Base-by-base conservation (phyloP, 2,329 filamentous ascomycete species). In the Penicillium aurantiogriseum region DNA sequence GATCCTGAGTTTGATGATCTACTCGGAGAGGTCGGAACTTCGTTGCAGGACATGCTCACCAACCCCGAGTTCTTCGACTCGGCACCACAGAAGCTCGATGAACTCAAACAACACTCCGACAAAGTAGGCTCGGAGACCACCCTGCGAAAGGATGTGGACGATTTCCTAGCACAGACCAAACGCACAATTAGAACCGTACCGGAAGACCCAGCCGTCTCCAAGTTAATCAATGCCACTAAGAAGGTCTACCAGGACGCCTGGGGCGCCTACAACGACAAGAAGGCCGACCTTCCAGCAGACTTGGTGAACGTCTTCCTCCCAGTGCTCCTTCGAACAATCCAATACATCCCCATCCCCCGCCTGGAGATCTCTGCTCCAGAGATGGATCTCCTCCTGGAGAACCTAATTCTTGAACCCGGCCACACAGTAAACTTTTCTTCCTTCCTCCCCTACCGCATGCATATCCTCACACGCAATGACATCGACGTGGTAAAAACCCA, bases 311-410 rank as follows among this genome's bases (percentile, higher is more conserved):
- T 93, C 13, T 92, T 97, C 70, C 80, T 94, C 5, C 93, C 93
- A 0, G 77, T 91, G 13, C 69, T 92, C 4, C 83, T 97, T 56
- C 83, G 90, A 63, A 85, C 85, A 2, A 81, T 97, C 33, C 92
- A 97, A 71, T 92, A 91, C 74, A 79, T 97, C 4, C 93, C 93
- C 0, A 94, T 97, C 51, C 92, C 92, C 0, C 88, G 93, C 5
- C 76, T 97, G n/a, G 93, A 97, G 73, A 80, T 97, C 5, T 89
- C 90, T 0, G 89, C 88, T 4, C 92, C 92, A 0, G 86, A 90
- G 35, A 81, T 96, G 54, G 92, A 97, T 66, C 83, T 97, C 5
- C 79, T 97, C 1, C 78, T 97, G 2, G 93, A 97, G 70, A 97
- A 96, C 63, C 80, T 97, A 33, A 89, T 97, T 58, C 81, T 97